Percentiles rank a stretch among this genome's conserved stretches.
Evolutionary conservation across 2,329 filamentous ascomycete species (phyloP).

Genomic region (Ascochyta lentis): DNA sequence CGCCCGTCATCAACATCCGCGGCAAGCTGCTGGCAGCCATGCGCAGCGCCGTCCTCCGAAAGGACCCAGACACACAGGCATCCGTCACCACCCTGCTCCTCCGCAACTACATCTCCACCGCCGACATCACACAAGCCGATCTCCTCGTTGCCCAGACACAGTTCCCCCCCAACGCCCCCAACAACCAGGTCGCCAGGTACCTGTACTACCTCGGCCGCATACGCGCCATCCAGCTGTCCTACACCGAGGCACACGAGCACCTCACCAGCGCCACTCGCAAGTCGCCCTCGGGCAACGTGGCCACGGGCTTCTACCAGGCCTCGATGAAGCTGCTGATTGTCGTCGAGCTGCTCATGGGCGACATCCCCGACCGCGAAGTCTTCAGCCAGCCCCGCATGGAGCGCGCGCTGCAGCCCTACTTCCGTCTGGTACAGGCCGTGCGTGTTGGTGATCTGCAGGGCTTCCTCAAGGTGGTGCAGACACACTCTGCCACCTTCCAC

Average conservation of each 20-base stretch:
- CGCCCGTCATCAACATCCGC: constrained; percentile 84
- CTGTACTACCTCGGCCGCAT: constrained; percentile 97
- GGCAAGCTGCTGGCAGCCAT: constrained; percentile 86
- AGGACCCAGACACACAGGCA: constrained; percentile 96
- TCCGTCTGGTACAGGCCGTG: constrained; percentile 91
- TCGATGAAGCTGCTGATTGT: constrained; percentile 96
- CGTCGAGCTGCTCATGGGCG: constrained; percentile 96
- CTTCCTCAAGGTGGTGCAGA: constrained; percentile 85
- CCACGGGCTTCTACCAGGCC: constrained; percentile 92
- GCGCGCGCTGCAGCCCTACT: constrained; percentile 87
- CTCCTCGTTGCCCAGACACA: constrained; percentile 93
- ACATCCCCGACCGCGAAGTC: constrained; percentile 92
- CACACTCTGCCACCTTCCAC: constrained; percentile 83
- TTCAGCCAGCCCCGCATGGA: constrained; percentile 92
- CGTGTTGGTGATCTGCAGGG: constrained; percentile 95
- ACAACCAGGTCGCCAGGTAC: constrained; percentile 97
- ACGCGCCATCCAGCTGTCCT: constrained; percentile 92
- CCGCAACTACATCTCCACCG: constrained; percentile 94
- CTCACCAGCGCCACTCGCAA: constrained; percentile 93
- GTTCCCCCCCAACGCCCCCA: constrained; percentile 91
- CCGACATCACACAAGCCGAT: constrained; percentile 96
- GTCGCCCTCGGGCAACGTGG: constrained; percentile 86
- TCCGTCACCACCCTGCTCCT: constrained; percentile 93
- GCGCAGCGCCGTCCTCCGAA: constrained; percentile 92
- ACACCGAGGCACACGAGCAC: constrained; percentile 96